Percentiles rank a stretch among this genome's conserved stretches.
Evolutionary conservation across 2,329 filamentous ascomycete species (phyloP).

Genomic region (Sporothrix pallida): DNA sequence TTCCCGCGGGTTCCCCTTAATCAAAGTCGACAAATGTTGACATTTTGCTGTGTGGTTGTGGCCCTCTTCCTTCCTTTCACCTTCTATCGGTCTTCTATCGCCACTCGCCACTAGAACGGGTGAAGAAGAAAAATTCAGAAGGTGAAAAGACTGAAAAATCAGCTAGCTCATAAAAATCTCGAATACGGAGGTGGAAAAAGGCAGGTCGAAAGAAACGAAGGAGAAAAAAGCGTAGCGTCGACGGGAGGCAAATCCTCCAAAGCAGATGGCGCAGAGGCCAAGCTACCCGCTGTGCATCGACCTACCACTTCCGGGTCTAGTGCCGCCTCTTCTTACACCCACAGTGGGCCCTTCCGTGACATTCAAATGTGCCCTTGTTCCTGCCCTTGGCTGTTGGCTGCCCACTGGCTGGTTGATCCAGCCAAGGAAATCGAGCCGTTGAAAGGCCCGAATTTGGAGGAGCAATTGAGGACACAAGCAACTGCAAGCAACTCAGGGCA

Average conservation of each 20-base stretch:
- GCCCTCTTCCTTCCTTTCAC: not conserved
- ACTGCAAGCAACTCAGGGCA: too few species aligned
- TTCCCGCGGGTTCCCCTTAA: not conserved
- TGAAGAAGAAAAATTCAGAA: not conserved
- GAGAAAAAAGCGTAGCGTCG: conserved; percentile 10
- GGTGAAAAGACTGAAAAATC: not conserved
- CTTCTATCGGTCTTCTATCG: conserved; percentile 32
- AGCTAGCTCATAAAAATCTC: not conserved
- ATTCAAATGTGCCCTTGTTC: not conserved
- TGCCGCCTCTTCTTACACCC: not conserved
- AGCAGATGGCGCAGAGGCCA: conserved; percentile 28
- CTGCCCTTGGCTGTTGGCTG: not conserved
- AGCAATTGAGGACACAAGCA: not conserved
- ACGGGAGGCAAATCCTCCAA: conserved; percentile 27
- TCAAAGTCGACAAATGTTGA: not conserved
- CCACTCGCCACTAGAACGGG: conserved; percentile 27
- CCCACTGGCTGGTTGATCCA: not conserved
- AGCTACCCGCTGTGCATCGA: conserved; percentile 28
- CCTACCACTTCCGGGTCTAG: conserved; percentile 32
- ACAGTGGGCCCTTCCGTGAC: not conserved
- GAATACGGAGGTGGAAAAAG: conserved; percentile 28
- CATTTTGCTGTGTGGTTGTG: not conserved
- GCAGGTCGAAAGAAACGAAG: conserved; percentile 3
- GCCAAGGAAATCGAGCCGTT: not conserved
- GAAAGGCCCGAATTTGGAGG: conserved; percentile 26